These are phyloP conservation scores for Mycena metata DNA, from an alignment of 768 basidiomycete species.

Conservation along the genomic window DNA sequence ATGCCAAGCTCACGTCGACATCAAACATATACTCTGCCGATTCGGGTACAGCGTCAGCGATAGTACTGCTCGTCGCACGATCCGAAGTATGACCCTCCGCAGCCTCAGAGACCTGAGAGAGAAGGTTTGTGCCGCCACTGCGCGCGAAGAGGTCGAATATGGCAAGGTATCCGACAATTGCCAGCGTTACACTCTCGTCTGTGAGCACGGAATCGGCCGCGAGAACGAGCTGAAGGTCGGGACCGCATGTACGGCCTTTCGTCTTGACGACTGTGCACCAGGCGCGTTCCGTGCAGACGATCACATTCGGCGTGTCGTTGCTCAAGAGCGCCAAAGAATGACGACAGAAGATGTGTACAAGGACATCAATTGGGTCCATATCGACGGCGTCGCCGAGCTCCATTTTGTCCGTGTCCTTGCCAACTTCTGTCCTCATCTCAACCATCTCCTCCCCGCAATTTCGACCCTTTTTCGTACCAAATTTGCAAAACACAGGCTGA, in stretches of 20 bases:
- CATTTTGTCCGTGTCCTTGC: slow-evolving; percentile 6
- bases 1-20: too few relatives aligned
- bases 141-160: too few relatives aligned
- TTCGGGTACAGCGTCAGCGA: too few relatives aligned
- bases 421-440: not conserved
- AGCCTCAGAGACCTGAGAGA: too few relatives aligned
- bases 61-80: too few relatives aligned
- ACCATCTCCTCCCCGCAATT: not conserved
- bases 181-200: not conserved
- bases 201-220: slow-evolving; percentile 1
- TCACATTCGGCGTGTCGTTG: not conserved
- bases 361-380: not conserved
- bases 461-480: not conserved
- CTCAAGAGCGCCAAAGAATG: slow-evolving; percentile 9
- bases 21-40: too few relatives aligned
- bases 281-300: not conserved
- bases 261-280: not conserved
- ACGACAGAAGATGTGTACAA: not conserved
- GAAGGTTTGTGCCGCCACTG: too few relatives aligned
- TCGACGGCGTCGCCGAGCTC: not conserved
- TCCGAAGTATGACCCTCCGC: too few relatives aligned
- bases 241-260: not conserved
- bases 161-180: not conserved
- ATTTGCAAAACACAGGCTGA: not conserved
- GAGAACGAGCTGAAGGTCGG: not conserved